Evolutionary conservation across 208 protist species (phyloP).

Genomic region (Trypanosoma brucei): DNA sequence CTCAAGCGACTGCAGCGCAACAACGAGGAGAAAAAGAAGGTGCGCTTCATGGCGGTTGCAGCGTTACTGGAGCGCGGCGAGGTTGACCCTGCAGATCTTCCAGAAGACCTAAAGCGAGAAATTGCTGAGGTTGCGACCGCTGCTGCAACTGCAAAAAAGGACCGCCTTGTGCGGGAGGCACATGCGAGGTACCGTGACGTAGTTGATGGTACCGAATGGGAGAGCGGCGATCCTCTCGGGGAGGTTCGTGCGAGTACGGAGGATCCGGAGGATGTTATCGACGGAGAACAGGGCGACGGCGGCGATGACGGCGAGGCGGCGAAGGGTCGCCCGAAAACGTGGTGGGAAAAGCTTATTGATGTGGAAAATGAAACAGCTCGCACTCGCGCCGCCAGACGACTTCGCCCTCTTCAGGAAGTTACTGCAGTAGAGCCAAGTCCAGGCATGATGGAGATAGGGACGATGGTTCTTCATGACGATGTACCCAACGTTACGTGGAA

Average conservation of each 20-base stretch:
- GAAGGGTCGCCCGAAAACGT: conserved; percentile 33
- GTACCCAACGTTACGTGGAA: conserved; percentile 85
- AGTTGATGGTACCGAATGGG: conserved; percentile 82
- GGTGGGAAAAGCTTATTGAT: conserved; percentile 85
- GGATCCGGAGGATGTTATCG: conserved; percentile 35
- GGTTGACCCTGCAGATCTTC: conserved; percentile 62
- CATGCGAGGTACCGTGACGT: conserved; percentile 71
- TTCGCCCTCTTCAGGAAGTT: conserved; percentile 78
- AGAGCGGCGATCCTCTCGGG: conserved; percentile 59
- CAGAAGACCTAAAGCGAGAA: conserved; percentile 59
- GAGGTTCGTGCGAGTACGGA: conserved; percentile 36
- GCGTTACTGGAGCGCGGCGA: conserved; percentile 76
- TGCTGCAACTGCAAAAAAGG: conserved; percentile 51
- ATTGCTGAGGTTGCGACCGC: conserved; percentile 62
- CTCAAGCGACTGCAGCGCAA: conserved; percentile 67
- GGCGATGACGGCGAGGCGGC: conserved; percentile 8
- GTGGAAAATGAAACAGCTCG: conserved; percentile 50
- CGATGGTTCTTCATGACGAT: conserved; percentile 85
- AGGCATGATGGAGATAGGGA: conserved; percentile 89
- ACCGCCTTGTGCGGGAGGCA: conserved; percentile 39
- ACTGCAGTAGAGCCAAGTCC: conserved; percentile 82
- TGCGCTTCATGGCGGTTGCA: conserved; percentile 85
- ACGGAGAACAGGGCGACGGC: conserved; percentile 45
- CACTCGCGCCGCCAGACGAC: conserved; percentile 42
- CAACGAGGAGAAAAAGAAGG: conserved; percentile 79